Conservation (phyloP, 139 green algal species). For the Closterium sp. region DNA sequence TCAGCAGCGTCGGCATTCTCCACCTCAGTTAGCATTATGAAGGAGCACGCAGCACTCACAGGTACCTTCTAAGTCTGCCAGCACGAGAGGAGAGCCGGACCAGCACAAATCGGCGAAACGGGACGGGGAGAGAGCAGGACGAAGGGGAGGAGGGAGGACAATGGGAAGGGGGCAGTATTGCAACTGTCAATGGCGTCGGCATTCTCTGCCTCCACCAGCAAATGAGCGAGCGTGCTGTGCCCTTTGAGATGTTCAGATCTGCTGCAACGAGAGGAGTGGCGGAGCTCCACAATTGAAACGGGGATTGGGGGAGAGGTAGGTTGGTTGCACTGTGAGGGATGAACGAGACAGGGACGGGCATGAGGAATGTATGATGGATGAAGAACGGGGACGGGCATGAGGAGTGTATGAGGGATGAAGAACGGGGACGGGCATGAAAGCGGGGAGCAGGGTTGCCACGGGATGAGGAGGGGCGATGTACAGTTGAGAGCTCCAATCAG, state of each 20-base stretch:
- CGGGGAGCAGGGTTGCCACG: no score
- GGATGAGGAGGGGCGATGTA: no score
- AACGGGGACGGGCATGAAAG: no score
- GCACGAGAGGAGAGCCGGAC: conserved; percentile 56
- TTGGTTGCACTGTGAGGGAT: no score
- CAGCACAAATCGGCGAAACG: neutral
- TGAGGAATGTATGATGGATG: no score
- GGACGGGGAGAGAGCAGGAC: neutral
- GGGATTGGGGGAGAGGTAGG: no score
- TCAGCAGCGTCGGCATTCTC: conserved; percentile 39
- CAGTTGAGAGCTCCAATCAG: no score
- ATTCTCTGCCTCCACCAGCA: conserved; percentile 54
- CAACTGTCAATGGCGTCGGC: conserved; percentile 31
- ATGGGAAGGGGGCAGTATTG: neutral
- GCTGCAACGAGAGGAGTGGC: conserved; percentile 50
- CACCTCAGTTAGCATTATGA: conserved; percentile 61
- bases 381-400: no score
- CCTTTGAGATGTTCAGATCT: conserved; percentile 57
- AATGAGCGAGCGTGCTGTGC: conserved; percentile 55
- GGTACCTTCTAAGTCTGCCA: conserved; percentile 59
- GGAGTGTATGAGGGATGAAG: no score
- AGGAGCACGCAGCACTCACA: conserved; percentile 43
- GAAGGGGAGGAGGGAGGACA: neutral
- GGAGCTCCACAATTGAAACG: no score
- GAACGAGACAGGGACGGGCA: no score